phyloP scores from a whole-genome alignment of 2,329 filamentous ascomycete genomes.

The Bertia moriformis region DNA sequence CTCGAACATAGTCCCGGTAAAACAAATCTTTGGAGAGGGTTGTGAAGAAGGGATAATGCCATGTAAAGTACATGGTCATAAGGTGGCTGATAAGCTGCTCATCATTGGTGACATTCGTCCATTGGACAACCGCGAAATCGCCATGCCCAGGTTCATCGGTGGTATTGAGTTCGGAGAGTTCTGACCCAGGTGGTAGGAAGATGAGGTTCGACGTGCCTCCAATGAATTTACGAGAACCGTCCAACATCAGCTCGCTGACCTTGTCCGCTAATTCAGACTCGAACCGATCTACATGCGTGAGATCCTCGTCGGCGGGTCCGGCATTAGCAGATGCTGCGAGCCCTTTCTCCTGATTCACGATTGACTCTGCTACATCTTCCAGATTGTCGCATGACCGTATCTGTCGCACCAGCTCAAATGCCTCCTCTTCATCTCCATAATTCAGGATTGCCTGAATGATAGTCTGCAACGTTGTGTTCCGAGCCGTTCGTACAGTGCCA shows the following conservation, averaged over 20 bases:
- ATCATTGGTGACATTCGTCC: slow-evolving; percentile 77
- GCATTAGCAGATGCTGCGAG: slow-evolving; percentile 15
- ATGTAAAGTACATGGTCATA: slow-evolving; percentile 94
- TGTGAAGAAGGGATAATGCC: slow-evolving; percentile 95
- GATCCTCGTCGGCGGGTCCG: slow-evolving; percentile 6
- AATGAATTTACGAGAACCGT: slow-evolving; percentile 79
- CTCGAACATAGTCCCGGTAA: slow-evolving; percentile 67
- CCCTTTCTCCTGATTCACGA: slow-evolving; percentile 27
- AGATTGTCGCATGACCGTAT: slow-evolving; percentile 73
- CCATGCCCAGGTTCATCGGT: no score
- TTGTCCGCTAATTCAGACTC: slow-evolving; percentile 79
- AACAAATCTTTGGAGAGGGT: slow-evolving; percentile 77
- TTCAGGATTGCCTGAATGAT: slow-evolving; percentile 79
- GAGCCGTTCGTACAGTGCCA: slow-evolving; percentile 75
- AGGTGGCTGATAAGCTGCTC: slow-evolving; percentile 68
- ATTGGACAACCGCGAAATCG: no score
- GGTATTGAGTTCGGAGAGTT: slow-evolving; percentile 51
- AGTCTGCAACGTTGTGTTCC: slow-evolving; percentile 78
- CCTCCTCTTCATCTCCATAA: slow-evolving; percentile 72
- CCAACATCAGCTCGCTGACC: slow-evolving; percentile 79
- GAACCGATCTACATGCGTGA: slow-evolving; percentile 22
- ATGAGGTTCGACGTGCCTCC: slow-evolving; percentile 90
- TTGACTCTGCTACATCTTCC: slow-evolving; percentile 36
- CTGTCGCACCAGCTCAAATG: slow-evolving; percentile 64
- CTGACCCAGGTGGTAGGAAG: slow-evolving; percentile 78